A percentile compares a stretch with the other conserved stretches of the same genome.
Evolutionary conservation across 1,284 basidiomycete genomes (phyloP).

Genomic region (Ceratobasidium sp.): DNA sequence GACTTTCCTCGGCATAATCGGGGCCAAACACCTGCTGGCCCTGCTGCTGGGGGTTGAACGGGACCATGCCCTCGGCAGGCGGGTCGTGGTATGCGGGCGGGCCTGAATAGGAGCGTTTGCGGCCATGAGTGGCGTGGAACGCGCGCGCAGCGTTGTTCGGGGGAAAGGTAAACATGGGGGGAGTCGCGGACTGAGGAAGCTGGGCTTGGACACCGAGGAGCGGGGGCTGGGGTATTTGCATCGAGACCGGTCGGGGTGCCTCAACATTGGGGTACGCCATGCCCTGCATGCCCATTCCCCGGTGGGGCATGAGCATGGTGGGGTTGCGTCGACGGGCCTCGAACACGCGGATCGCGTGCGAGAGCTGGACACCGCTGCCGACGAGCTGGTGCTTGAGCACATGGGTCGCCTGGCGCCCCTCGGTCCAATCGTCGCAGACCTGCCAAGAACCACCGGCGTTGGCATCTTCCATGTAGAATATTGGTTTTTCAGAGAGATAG

Average conservation of each 20-base stretch:
- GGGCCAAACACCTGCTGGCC: conserved; percentile 30
- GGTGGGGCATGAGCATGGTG: conserved; percentile 48
- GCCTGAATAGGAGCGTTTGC: conserved; percentile 49
- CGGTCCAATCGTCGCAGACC: conserved; percentile 76
- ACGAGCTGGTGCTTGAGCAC: conserved; percentile 69
- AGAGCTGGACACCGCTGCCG: conserved; percentile 67
- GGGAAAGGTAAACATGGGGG: conserved; percentile 45
- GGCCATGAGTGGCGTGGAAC: conserved; percentile 46
- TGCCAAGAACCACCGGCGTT: conserved; percentile 63
- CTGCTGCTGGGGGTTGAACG: conserved; percentile 8
- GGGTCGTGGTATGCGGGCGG: conserved; percentile 46
- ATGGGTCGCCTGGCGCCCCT: conserved; percentile 70
- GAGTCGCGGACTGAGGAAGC: conserved; percentile 54
- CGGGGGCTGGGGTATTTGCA: conserved; percentile 57
- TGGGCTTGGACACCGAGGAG: conserved; percentile 52
- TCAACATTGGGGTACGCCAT: conserved; percentile 44
- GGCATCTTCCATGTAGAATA: conserved; percentile 67
- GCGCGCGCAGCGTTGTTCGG: conserved; percentile 43
- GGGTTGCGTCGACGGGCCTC: conserved; percentile 51
- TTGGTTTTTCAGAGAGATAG: conserved; percentile 66
- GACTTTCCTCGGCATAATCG: conserved; percentile 33
- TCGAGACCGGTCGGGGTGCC: conserved; percentile 39
- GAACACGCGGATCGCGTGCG: conserved; percentile 63
- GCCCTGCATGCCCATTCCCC: conserved; percentile 49
- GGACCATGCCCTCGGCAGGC: conserved; percentile 10